Percentiles rank a stretch among this genome's conserved stretches.
phyloP scores from a whole-genome alignment of 352 stramenopile species.

The Phytophthora pisi region DNA sequence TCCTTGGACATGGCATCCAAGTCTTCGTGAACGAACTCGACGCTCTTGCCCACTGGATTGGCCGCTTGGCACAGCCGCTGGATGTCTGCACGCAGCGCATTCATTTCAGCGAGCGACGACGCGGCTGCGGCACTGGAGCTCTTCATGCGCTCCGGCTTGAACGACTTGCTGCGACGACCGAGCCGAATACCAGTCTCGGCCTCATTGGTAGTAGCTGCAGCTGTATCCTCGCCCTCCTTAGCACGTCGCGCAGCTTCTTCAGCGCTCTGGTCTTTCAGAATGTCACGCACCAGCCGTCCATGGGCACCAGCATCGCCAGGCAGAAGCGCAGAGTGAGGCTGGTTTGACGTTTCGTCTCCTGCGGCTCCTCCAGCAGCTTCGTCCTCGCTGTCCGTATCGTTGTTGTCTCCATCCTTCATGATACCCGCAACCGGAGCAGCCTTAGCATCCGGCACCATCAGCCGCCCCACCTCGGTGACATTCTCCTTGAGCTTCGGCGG shows the following conservation, averaged over 20 bases:
- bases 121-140: slow-evolving; percentile 47
- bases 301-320: slow-evolving; percentile 53
- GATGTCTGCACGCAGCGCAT: slow-evolving; percentile 80
- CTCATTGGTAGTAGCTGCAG: slow-evolving; percentile 47
- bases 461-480: slow-evolving; percentile 72
- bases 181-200: slow-evolving; percentile 78
- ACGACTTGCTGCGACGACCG: slow-evolving; percentile 76
- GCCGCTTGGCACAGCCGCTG: slow-evolving; percentile 93
- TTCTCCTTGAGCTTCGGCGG: slow-evolving; percentile 91
- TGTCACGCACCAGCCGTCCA: slow-evolving; percentile 82
- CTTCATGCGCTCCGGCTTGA: slow-evolving; percentile 80
- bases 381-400: slow-evolving; percentile 73
- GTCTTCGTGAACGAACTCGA: slow-evolving; percentile 95
- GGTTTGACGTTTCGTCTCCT: slow-evolving; percentile 36
- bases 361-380: slow-evolving; percentile 34
- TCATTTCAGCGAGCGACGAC: slow-evolving; percentile 76
- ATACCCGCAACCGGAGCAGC: slow-evolving; percentile 72
- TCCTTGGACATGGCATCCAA: slow-evolving; percentile 94
- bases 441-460: slow-evolving; percentile 83
- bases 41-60: slow-evolving; percentile 90
- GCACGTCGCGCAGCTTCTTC: slow-evolving; percentile 71
- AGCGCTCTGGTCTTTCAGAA: slow-evolving; percentile 78
- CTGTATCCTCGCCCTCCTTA: slow-evolving; percentile 73
- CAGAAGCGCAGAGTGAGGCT: slow-evolving; percentile 36
- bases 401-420: slow-evolving; percentile 87